These are phyloP conservation scores for Hibiscus trionum DNA, from an alignment of 345 rosid species.

Conservation along the genomic window DNA sequence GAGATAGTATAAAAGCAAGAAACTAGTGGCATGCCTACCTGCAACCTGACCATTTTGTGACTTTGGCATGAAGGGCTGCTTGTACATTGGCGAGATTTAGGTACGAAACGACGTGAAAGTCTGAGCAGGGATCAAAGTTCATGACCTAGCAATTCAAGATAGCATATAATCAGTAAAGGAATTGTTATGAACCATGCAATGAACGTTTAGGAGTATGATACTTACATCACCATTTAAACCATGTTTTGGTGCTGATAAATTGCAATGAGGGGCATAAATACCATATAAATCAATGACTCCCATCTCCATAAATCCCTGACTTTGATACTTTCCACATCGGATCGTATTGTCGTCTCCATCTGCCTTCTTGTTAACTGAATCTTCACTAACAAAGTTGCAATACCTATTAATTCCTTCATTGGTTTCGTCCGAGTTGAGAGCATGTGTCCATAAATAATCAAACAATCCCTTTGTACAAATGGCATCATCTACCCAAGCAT, in stretches of 20 bases:
- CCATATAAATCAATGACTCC: conserved; percentile 27
- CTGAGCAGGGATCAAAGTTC: too few relatives aligned
- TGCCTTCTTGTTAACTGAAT: not conserved
- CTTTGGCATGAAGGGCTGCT: too few relatives aligned
- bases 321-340: conserved; percentile 11
- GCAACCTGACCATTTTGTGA: too few relatives aligned
- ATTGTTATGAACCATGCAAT: too few relatives aligned
- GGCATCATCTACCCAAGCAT: not conserved
- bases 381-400: conserved; percentile 23
- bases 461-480: too few relatives aligned
- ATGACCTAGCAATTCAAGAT: too few relatives aligned
- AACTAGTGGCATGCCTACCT: too few relatives aligned
- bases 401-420: conserved; percentile 21
- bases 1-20: too few relatives aligned
- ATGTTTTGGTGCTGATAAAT: conserved; percentile 2
- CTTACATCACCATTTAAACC: not conserved
- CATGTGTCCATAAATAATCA: conserved; percentile 8
- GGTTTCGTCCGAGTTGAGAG: conserved; percentile 43
- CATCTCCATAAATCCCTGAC: not conserved
- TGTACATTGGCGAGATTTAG: too few relatives aligned
- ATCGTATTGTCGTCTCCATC: not conserved
- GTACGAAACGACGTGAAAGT: too few relatives aligned
- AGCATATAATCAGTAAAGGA: too few relatives aligned
- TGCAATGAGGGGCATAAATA: conserved; percentile 37
- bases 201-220: too few relatives aligned